These are phyloP conservation scores for Zasmidium cellare DNA, from an alignment of 2,329 filamentous ascomycete genomes.

Conservation along the genomic window DNA sequence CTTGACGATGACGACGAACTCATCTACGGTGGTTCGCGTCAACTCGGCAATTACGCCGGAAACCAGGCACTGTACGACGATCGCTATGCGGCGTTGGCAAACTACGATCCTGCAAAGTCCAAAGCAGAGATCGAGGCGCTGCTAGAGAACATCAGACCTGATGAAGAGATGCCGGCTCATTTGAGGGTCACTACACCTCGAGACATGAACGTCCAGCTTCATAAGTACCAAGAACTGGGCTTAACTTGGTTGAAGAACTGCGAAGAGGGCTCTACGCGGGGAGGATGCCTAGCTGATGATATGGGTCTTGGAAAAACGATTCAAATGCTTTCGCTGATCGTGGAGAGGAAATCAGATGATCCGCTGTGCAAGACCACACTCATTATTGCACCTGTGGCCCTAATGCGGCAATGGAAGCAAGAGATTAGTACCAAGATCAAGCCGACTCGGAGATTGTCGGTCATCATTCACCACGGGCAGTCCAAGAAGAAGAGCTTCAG, in stretches of 20 bases:
- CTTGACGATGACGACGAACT: slow-evolving; percentile 29
- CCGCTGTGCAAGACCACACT: slow-evolving; percentile 70
- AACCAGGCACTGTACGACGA: slow-evolving; percentile 27
- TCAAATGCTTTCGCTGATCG: slow-evolving; percentile 75
- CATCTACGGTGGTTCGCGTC: slow-evolving; percentile 21
- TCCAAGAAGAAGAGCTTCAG: slow-evolving; percentile 60
- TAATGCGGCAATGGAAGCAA: slow-evolving; percentile 81
- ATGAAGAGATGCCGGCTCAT: slow-evolving; percentile 55
- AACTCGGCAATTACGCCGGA: slow-evolving; percentile 24
- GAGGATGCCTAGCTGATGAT: slow-evolving; percentile 75
- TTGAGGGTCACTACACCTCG: slow-evolving; percentile 68
- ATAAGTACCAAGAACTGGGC: slow-evolving; percentile 79
- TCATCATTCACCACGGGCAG: slow-evolving; percentile 67
- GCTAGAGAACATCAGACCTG: slow-evolving; percentile 71
- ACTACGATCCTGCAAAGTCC: slow-evolving; percentile 51
- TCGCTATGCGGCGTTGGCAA: slow-evolving; percentile 26
- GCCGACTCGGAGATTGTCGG: slow-evolving; percentile 56
- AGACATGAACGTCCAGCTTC: slow-evolving; percentile 67
- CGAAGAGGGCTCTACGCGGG: slow-evolving; percentile 70
- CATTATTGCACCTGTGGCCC: slow-evolving; percentile 75
- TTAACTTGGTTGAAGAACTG: slow-evolving; percentile 74
- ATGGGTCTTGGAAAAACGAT: slow-evolving; percentile 88
- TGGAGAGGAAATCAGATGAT: slow-evolving; percentile 63
- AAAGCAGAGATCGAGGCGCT: slow-evolving; percentile 69
- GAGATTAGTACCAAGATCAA: slow-evolving; percentile 74